Base-by-base conservation (phyloP, 345 rosid species). In the Zanthoxylum bungeanum region DNA sequence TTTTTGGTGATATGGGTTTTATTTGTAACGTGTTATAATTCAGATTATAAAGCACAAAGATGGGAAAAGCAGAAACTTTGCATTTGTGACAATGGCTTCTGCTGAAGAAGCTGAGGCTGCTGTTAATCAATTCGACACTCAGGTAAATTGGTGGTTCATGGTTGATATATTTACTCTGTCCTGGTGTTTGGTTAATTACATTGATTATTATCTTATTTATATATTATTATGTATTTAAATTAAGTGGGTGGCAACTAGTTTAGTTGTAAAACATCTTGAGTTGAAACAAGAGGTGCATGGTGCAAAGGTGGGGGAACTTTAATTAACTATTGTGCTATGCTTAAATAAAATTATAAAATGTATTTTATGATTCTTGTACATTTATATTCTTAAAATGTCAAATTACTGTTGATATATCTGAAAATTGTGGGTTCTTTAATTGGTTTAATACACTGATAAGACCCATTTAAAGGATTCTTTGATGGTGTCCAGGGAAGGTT, bases 91-190 rank as follows among this genome's bases (percentile, higher is more conserved):
- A 5, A 89, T 92, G 97, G 78, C 85, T 75, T 80, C 93, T 3
- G 89, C 84, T 19, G 88, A 86, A 82, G 97, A 82, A 80, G 97
- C 99, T 77, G 92, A 90, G 81, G 87, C 92, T 70, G 96, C 81
- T 79, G 66, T 92, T 71, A 93, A 92, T 56, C 91, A 88, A 74
- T 79, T 88, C 9, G 82, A 88, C 70, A 27, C 86, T 74, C 78
- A 78, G 71, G 92, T 86, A 83, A 72, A 85, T 70, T 66, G 21
- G 27, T 36, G 25, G 21, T 30, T 73, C n/a, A n/a, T n/a, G n/a
- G n/a, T n/a, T n/a, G 14, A 22, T 37, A 21, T 7, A 0, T 1
- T 14, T 70, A n/a, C 39, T 53, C 21, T 4, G 9, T 27, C 33
- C 30, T 27, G 24, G 9, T 7, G 53, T 42, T 17, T 64, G 56